Conservation (phyloP, 106 monocot species). For the Allium fistulosum region DNA sequence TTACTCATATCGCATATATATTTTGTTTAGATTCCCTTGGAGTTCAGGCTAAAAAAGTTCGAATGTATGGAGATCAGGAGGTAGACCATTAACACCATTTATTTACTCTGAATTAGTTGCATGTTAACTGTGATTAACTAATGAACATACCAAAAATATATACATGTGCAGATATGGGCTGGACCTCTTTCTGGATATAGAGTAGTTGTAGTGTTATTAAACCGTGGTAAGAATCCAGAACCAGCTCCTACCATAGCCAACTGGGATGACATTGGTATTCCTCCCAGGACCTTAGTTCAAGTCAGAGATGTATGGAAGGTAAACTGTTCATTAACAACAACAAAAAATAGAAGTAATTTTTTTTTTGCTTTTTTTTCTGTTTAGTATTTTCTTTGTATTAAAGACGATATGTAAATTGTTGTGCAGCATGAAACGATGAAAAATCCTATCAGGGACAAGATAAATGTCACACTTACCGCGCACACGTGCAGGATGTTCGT, state of each 20-base stretch:
- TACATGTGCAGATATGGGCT: slow-evolving; percentile 49
- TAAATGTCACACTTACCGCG: slow-evolving; percentile 13
- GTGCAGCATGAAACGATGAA: slow-evolving; percentile 39
- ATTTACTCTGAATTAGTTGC: neutral
- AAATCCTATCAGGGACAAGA: slow-evolving; percentile 14
- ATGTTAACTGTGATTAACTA: neutral
- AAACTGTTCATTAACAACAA: neutral
- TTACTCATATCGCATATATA: neutral
- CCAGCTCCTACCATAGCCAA: slow-evolving; percentile 24
- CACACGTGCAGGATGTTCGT: slow-evolving; percentile 43
- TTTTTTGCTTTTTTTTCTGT: too few species aligned
- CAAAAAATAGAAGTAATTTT: too few species aligned
- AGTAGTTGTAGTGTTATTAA: slow-evolving; percentile 48
- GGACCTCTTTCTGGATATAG: slow-evolving; percentile 51
- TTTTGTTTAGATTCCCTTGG: slow-evolving; percentile 53
- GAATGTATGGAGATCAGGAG: slow-evolving; percentile 54
- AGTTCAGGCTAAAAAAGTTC: slow-evolving; percentile 75
- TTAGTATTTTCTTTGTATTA: neutral
- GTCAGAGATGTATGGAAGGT: slow-evolving; percentile 64
- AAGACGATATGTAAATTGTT: neutral
- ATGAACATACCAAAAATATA: neutral
- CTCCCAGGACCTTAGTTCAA: slow-evolving; percentile 29
- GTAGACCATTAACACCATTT: slow-evolving; percentile 18
- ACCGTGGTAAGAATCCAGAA: slow-evolving; percentile 16
- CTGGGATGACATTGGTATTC: slow-evolving; percentile 64